Base-by-base conservation (phyloP, 495 filamentous ascomycete species). In the Echria macrotheca region DNA sequence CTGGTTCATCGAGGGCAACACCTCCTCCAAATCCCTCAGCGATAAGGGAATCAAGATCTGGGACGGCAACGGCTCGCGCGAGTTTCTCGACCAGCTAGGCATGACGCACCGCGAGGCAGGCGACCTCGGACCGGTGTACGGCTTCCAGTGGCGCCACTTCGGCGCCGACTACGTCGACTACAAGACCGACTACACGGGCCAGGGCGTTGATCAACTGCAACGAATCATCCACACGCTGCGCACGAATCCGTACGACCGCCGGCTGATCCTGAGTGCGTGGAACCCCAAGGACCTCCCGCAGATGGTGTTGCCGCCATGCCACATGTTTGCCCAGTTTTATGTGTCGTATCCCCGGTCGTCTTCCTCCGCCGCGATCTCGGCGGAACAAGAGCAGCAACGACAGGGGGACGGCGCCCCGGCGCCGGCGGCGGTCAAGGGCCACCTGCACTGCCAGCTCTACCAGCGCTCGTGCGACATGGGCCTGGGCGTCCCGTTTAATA, bases 311-410 rank as follows among this genome's bases (percentile, higher is more conserved):
- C 93, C 93, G 53, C 93, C 94, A 3, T 98, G 93, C 61, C 93
- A 97, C 66, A 95, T 98, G 93, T 96, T 98, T 70, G 91, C 91
- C 11, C 94, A 97, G 69, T 97, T 97, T 60, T 96, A 96, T 58
- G 91, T 98, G 29, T 87, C 84, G 1, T 96, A 80, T 65, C 86
- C 86, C 6, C 47, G 70, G 61, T 26, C 53, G 28, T 31, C 28
- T 6, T n/a, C n/a, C n/a, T n/a, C n/a, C n/a, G n/a, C n/a, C n/a
- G n/a, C n/a, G n/a, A n/a, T n/a, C 21, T 25, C 45, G 5, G 51
- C 44, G 43, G 15, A 40, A 1, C 25, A 44, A 6, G 31, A 47
- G 19, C 11, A 52, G 35, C 29, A 33, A 29, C 49, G 44, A 53
- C 58, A 56, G 5, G 62, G 51, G 43, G 39, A 41, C 36, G 29